These are phyloP conservation scores for Russula griseocarnosa DNA, from an alignment of 768 basidiomycete species.

Conservation along the genomic window DNA sequence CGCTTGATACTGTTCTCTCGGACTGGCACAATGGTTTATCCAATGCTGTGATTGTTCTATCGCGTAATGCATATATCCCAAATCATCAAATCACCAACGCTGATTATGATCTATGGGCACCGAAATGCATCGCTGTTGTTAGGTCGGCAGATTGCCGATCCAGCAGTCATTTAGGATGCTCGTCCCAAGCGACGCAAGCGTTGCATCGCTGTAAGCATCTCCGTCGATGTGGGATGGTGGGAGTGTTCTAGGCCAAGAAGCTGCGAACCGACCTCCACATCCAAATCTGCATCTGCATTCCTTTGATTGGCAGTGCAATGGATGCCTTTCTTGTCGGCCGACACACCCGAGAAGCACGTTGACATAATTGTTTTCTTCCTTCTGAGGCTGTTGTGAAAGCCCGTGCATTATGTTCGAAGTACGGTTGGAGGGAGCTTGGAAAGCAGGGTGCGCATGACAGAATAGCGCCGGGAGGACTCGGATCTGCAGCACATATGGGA, in stretches of 20 bases:
- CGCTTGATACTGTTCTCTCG: neutral
- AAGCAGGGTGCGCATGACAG: neutral
- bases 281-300: neutral
- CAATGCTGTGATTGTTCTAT: neutral
- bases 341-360: conserved; percentile 8
- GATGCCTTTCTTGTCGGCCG: neutral
- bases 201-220: neutral
- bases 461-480: neutral
- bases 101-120: too few species aligned
- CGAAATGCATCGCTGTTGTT: neutral
- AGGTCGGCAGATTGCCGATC: conserved; percentile 16
- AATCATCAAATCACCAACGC: neutral
- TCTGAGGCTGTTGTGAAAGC: conserved; percentile 1
- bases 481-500: conserved; percentile 3
- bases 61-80: neutral
- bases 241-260: neutral
- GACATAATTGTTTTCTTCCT: conserved; percentile 22
- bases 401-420: conserved; percentile 19
- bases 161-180: neutral
- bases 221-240: neutral
- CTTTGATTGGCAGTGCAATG: neutral
- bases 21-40: neutral
- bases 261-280: neutral
- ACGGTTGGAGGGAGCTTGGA: neutral
- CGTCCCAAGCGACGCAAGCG: neutral